Conservation (phyloP, 352 stramenopile genomes). For the Phytophthora meadii region DNA sequence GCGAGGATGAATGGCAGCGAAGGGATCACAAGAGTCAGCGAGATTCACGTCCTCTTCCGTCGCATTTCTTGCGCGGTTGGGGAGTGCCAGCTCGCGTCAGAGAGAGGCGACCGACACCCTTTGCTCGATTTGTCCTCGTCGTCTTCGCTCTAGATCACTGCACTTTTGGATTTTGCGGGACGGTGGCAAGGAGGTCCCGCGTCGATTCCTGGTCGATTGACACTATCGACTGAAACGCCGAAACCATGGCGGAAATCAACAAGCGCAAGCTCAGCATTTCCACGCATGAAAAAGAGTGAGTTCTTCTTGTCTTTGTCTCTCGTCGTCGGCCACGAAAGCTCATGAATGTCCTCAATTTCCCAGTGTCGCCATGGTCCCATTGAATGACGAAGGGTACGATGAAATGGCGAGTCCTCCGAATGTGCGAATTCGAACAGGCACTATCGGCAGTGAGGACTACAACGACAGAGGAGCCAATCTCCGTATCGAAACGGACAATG, state of each 20-base stretch:
- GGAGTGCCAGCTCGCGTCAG: slow-evolving; percentile 13
- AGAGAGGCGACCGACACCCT: slow-evolving; percentile 26
- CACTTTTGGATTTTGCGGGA: slow-evolving; percentile 35
- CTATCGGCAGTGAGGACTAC: slow-evolving; percentile 63
- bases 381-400: slow-evolving; percentile 37
- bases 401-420: slow-evolving; percentile 40
- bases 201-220: slow-evolving; percentile 17
- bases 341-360: slow-evolving; percentile 10
- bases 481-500: slow-evolving; percentile 65
- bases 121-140: slow-evolving; percentile 23
- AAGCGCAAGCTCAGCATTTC: slow-evolving; percentile 30
- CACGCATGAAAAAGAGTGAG: slow-evolving; percentile 31
- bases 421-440: slow-evolving; percentile 51
- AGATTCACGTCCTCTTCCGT: slow-evolving; percentile 33
- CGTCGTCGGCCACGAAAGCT: slow-evolving; percentile 5
- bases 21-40: slow-evolving; percentile 33
- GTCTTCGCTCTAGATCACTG: slow-evolving; percentile 5
- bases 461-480: slow-evolving; percentile 75
- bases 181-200: slow-evolving; percentile 13
- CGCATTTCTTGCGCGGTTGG: slow-evolving; percentile 20
- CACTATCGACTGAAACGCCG: slow-evolving; percentile 3
- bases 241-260: slow-evolving; percentile 29
- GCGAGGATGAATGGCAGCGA: slow-evolving; percentile 29
- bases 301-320: slow-evolving; percentile 15
- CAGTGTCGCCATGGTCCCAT: slow-evolving; percentile 25